Evolutionary conservation across 2,329 filamentous ascomycete species (phyloP), one percentile per base, ranked within the genome.

Genomic region (Grosmannia huntii): DNA sequence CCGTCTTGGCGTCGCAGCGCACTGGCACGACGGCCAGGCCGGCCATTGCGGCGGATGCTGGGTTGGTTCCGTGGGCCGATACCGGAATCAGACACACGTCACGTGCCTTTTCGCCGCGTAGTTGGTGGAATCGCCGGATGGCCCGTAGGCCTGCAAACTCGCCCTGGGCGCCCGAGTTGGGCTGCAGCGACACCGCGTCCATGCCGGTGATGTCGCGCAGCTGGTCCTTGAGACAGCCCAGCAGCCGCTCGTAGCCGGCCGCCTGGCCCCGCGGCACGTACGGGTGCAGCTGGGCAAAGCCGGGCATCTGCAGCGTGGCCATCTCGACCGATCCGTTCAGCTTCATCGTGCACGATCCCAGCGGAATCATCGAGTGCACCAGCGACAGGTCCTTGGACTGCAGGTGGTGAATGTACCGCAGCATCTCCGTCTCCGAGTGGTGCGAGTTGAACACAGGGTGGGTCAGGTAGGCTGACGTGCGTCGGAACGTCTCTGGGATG

Each of bases 331-430:
- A 94, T 49, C 87, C 89, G 70, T 96, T 96, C 57, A 96, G 83
- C 78, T 97, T 97, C 92, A 97, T 97, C 16, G 92, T 97, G 77
- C 92, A 97, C 1, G 92, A 96, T 23, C 92, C 92, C 1, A 97
- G 81, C 2, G 92, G 90, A 61, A 97, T 97, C 92, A 97, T 97
- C 19, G 91, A 96, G 74, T 97, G 92, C 2, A 91, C 89, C 5
- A 96, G 79, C 1, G 92, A 96, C 16, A 97, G 76, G 69, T 97
- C 92, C 76, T 95, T 96, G 55, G 90, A 95, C 70, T 95, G 87
- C 5, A 97, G 78, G 69, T 96, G 89, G 68, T 92, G 80, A 66
- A 97, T 96, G 73, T 97, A 97, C 50, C 92, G 86, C 55, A 97
- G 77, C 65, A 97, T 81, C 72, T 96, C 90, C 0, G 92, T 96